Evolutionary conservation across 768 basidiomycete species (phyloP).

Genomic region (Udeniomyces megalosporus): DNA sequence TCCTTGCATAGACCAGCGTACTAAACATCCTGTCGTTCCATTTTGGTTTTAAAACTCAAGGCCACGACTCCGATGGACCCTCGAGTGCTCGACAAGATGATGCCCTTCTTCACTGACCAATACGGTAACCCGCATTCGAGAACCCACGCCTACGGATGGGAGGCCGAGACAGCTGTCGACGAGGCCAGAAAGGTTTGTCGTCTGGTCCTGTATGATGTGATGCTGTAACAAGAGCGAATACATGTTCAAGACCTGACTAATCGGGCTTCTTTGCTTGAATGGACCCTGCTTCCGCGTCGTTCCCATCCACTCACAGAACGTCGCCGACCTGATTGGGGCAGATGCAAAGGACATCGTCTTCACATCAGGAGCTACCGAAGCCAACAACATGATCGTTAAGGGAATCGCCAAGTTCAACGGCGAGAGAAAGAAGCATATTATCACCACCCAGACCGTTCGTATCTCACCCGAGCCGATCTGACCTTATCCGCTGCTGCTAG

Average conservation of each 20-base stretch:
- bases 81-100: conserved; percentile 88
- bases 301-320: conserved; percentile 38
- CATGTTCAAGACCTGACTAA: no score
- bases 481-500: not conserved
- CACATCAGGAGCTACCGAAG: conserved; percentile 94
- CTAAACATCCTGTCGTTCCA: not conserved
- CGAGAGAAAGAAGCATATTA: conserved; percentile 69
- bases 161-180: conserved; percentile 88
- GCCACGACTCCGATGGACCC: conserved; percentile 97
- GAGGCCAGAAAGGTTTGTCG: conserved; percentile 59
- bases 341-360: conserved; percentile 91
- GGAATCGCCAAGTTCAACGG: conserved; percentile 81
- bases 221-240: no score
- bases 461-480: not conserved
- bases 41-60: conserved; percentile 30
- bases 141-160: conserved; percentile 99
- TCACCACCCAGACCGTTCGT: conserved; percentile 81
- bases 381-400: conserved; percentile 94
- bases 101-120: conserved; percentile 85
- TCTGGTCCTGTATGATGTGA: not conserved
- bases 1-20: not conserved
- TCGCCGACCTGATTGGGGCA: conserved; percentile 85
- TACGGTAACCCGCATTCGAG: conserved; percentile 96
- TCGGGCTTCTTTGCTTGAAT: no score
- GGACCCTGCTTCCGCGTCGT: no score